Evolutionary conservation across 1,139 yeast genomes (phyloP).

Genomic region (Diutina siamensis): DNA sequence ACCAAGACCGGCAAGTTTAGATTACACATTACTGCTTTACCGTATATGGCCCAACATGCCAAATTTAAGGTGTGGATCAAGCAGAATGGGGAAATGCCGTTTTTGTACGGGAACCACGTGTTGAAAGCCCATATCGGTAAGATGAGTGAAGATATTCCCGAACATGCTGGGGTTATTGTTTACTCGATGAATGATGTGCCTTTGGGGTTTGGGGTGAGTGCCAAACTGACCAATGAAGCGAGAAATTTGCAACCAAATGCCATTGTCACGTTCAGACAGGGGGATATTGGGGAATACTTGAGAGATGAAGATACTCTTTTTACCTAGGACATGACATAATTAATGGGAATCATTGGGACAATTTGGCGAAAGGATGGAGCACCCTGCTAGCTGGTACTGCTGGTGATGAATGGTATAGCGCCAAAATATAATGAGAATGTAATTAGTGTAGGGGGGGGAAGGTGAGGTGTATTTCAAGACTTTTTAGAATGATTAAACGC

Average conservation of each 20-base stretch:
- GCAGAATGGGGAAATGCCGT: slow-evolving; percentile 97
- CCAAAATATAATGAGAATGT: no score
- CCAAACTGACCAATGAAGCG: slow-evolving; percentile 85
- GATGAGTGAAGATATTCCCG: slow-evolving; percentile 96
- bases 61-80: slow-evolving; percentile 95
- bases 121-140: slow-evolving; percentile 94
- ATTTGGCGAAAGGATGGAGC: no score
- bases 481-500: no score
- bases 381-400: no score
- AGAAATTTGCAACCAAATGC: slow-evolving; percentile 85
- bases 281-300: slow-evolving; percentile 95
- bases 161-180: slow-evolving; percentile 91
- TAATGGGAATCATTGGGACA: no score
- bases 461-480: no score
- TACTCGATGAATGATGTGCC: slow-evolving; percentile 90
- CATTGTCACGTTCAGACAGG: slow-evolving; percentile 91
- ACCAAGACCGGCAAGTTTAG: slow-evolving; percentile 96
- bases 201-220: slow-evolving; percentile 90
- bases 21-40: slow-evolving; percentile 84
- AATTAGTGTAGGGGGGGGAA: no score
- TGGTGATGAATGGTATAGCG: no score
- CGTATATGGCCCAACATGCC: slow-evolving; percentile 75
- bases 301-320: slow-evolving; percentile 97
- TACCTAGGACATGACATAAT: slow-evolving; percentile 28
- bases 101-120: slow-evolving; percentile 90